A percentile compares a stretch with the other conserved stretches of the same genome.
Conservation (phyloP, 495 filamentous ascomycete species). For the Achaetomiella virescens region DNA sequence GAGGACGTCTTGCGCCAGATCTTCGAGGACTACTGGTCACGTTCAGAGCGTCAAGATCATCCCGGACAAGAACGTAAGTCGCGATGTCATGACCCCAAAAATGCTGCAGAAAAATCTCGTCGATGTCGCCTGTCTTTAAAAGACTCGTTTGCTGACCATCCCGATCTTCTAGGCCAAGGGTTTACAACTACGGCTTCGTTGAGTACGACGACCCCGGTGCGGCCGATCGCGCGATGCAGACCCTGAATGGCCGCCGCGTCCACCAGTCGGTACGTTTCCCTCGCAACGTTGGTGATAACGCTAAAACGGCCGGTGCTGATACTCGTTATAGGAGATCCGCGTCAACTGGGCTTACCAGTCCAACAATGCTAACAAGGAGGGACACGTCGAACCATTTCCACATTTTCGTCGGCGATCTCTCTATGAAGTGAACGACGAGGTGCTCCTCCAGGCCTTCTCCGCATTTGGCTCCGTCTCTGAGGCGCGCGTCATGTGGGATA, state of each 20-base stretch:
- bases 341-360: slow-evolving; percentile 99
- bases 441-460: slow-evolving; percentile 89
- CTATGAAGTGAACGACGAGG: slow-evolving; percentile 97
- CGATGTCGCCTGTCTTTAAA: background rate
- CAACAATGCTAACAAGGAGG: slow-evolving; percentile 88
- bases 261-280: slow-evolving; percentile 74
- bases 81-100: background rate
- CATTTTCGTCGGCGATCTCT: slow-evolving; percentile 97
- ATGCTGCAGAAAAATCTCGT: no score
- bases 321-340: slow-evolving; percentile 75
- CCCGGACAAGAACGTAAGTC: slow-evolving; percentile 91
- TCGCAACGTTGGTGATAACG: background rate
- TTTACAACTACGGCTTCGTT: slow-evolving; percentile 98
- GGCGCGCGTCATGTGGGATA: slow-evolving; percentile 99
- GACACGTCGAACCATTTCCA: slow-evolving; percentile 99
- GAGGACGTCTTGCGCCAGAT: slow-evolving; percentile 97
- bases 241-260: slow-evolving; percentile 88
- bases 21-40: slow-evolving; percentile 96
- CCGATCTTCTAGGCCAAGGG: slow-evolving; percentile 66
- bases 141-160: slow-evolving; percentile 3
- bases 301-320: slow-evolving; percentile 2
- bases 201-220: slow-evolving; percentile 97
- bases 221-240: slow-evolving; percentile 94
- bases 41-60: slow-evolving; percentile 99
- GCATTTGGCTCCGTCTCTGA: slow-evolving; percentile 97